phyloP scores from a whole-genome alignment of 2,329 filamentous ascomycete genomes.

The Onygenales sp. region DNA sequence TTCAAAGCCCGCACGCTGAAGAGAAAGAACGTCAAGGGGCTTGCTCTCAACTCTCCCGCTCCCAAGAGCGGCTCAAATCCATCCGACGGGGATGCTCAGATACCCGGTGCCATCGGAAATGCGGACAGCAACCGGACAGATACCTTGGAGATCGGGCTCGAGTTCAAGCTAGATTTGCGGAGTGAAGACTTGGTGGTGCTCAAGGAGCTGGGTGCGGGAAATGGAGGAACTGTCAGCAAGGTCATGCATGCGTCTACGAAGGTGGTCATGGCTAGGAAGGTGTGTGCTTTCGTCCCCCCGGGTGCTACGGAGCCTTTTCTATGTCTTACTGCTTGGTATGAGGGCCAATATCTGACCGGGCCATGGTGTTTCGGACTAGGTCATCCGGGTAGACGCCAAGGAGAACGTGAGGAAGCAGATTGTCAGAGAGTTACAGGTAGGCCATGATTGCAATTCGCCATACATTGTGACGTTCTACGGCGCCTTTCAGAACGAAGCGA shows the following conservation, averaged over 20 bases:
- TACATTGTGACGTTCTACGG: constrained; percentile 98
- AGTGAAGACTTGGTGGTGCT: constrained; percentile 87
- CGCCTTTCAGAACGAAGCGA: constrained; percentile 90
- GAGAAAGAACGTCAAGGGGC: constrained; percentile 97
- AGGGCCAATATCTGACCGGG: neutral
- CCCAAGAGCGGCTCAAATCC: constrained; percentile 60
- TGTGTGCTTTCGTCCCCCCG: constrained; percentile 30
- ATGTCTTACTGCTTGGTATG: neutral
- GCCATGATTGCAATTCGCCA: constrained; percentile 94
- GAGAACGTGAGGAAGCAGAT: constrained; percentile 95
- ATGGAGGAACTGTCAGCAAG: constrained; percentile 97
- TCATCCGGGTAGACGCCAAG: constrained; percentile 97
- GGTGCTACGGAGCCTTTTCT: constrained; percentile 3
- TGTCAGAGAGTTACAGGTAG: constrained; percentile 92
- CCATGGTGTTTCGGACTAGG: constrained; percentile 40
- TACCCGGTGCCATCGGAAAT: constrained; percentile 50
- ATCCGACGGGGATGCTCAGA: constrained; percentile 60
- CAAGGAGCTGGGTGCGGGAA: constrained; percentile 90
- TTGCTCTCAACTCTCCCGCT: constrained; percentile 71
- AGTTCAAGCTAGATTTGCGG: constrained; percentile 87
- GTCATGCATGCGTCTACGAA: constrained; percentile 91
- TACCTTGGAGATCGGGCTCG: constrained; percentile 88
- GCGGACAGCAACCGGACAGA: constrained; percentile 52
- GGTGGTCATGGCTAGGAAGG: constrained; percentile 96
- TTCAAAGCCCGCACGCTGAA: constrained; percentile 75